phyloP scores from a whole-genome alignment of 208 protist genomes.

The Vickermania spadyakhi region DNA sequence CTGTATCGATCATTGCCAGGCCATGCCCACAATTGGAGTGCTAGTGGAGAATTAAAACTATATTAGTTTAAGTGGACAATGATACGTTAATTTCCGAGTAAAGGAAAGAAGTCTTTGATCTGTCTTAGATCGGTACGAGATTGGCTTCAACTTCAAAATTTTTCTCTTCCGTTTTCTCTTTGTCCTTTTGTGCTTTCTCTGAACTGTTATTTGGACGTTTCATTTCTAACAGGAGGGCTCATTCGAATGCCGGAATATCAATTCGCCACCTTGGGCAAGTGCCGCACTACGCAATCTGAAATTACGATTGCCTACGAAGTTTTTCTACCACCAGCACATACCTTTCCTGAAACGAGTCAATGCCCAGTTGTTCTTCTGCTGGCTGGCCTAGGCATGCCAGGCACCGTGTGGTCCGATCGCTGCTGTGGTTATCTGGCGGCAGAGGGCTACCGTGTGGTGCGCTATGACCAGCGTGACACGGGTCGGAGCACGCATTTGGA shows the following conservation, averaged over 20 bases:
- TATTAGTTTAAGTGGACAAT: too few relatives aligned
- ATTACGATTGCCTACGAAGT: background rate
- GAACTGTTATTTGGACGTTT: slow-evolving; percentile 1
- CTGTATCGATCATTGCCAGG: too few relatives aligned
- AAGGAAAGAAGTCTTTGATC: too few relatives aligned
- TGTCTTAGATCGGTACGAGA: too few relatives aligned
- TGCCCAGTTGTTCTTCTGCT: slow-evolving; percentile 39
- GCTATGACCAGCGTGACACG: slow-evolving; percentile 70
- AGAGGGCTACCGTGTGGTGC: slow-evolving; percentile 40
- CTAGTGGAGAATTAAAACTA: too few relatives aligned
- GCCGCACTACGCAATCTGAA: background rate
- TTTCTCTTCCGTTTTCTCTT: background rate
- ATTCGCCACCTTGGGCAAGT: background rate
- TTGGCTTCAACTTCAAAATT: background rate
- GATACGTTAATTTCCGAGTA: too few relatives aligned
- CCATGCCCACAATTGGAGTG: too few relatives aligned
- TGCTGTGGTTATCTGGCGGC: slow-evolving; percentile 30
- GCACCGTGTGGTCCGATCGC: slow-evolving; percentile 38
- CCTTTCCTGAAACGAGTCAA: background rate
- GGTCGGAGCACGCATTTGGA: slow-evolving; percentile 71
- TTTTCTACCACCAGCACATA: background rate
- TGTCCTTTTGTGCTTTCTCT: background rate
- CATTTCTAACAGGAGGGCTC: background rate
- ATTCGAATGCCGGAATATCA: background rate
- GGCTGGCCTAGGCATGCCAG: slow-evolving; percentile 42